These are phyloP conservation scores for Beauveria caledonica DNA, from an alignment of 2,329 filamentous ascomycete species.

Conservation along the genomic window DNA sequence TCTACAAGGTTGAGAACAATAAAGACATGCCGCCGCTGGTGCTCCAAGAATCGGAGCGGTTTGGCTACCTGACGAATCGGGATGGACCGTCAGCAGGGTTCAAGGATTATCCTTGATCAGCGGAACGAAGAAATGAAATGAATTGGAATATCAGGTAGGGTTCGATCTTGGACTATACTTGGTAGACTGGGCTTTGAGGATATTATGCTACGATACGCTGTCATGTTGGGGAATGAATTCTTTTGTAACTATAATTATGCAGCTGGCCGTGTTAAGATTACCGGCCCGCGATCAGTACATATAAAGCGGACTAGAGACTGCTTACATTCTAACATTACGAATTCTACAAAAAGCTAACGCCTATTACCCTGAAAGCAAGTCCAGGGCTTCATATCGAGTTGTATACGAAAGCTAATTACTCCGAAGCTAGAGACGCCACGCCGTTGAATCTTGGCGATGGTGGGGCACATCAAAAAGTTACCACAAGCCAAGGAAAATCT, in stretches of 20 bases:
- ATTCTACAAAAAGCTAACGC: too few species aligned
- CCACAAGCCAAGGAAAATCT: neutral
- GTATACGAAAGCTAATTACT: neutral
- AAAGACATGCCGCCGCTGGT: slow-evolving; percentile 45
- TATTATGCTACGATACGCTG: neutral
- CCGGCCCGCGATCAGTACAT: neutral
- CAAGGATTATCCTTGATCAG: slow-evolving; percentile 28
- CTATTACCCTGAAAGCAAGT: too few species aligned
- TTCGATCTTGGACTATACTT: neutral
- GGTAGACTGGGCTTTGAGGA: neutral
- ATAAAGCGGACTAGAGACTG: neutral
- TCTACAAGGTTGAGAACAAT: slow-evolving; percentile 41
- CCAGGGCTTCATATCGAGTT: too few species aligned
- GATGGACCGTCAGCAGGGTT: slow-evolving; percentile 41
- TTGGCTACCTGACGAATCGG: slow-evolving; percentile 37
- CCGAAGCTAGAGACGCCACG: too few species aligned
- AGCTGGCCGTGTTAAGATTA: neutral
- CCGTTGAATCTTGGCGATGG: neutral
- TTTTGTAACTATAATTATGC: neutral
- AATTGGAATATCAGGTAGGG: neutral
- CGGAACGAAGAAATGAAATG: neutral
- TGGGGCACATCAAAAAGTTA: slow-evolving; percentile 1
- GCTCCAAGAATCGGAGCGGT: slow-evolving; percentile 29
- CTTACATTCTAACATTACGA: neutral
- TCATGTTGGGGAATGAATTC: neutral